phyloP scores from a whole-genome alignment of 164 flowering plant species.

The Aristolochia californica region DNA sequence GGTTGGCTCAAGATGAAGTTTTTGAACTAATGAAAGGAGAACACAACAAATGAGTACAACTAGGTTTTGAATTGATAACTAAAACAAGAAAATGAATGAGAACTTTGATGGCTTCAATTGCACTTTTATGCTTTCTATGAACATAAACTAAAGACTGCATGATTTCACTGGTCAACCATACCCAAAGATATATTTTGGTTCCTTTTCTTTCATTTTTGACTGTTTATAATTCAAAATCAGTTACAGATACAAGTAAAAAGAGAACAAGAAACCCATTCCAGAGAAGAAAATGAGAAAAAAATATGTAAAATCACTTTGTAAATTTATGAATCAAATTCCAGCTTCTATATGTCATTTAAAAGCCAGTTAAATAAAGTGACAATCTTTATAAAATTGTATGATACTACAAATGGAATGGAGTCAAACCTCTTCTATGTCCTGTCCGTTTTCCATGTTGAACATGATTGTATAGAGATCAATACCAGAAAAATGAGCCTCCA shows the following conservation, averaged over 20 bases:
- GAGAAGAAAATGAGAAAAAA: too few relatives aligned
- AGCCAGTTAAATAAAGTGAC: neutral
- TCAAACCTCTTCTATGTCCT: conserved; percentile 37
- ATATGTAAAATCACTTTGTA: too few relatives aligned
- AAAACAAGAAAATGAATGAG: neutral
- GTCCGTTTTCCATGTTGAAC: conserved; percentile 69
- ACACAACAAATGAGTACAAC: neutral
- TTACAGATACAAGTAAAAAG: too few relatives aligned
- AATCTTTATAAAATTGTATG: neutral
- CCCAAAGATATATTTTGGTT: too few relatives aligned
- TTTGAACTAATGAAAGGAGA: conserved; percentile 37
- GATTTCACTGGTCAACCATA: too few relatives aligned
- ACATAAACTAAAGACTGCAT: too few relatives aligned
- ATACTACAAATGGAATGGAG: neutral
- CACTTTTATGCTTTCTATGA: neutral
- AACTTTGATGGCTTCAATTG: too few relatives aligned
- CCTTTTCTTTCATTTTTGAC: too few relatives aligned
- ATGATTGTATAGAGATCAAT: conserved; percentile 70
- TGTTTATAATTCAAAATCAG: too few relatives aligned
- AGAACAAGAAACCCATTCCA: too few relatives aligned
- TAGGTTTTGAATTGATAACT: neutral
- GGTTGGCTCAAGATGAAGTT: conserved; percentile 67
- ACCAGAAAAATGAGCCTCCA: conserved; percentile 53
- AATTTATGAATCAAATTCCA: too few relatives aligned
- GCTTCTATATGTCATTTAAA: too few relatives aligned